phyloP scores from a whole-genome alignment of 2,329 filamentous ascomycete species.

The Mycosphaerelloides madeirae region DNA sequence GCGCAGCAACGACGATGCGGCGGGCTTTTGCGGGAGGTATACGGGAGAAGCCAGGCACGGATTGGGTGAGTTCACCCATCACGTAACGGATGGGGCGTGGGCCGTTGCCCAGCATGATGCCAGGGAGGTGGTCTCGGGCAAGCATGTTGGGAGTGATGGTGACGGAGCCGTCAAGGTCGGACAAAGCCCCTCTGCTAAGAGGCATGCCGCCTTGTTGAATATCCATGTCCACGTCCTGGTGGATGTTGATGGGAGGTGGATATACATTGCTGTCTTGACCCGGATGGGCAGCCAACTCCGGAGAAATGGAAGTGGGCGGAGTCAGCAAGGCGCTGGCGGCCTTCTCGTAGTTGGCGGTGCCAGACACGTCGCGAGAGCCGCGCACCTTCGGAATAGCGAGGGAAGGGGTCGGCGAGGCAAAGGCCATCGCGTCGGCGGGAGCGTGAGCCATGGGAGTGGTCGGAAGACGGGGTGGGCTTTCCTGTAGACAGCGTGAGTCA shows the following conservation, averaged over 20 bases:
- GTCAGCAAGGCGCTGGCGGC: conserved; percentile 62
- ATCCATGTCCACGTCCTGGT: conserved; percentile 77
- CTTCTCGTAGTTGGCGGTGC: conserved; percentile 28
- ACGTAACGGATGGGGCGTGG: conserved; percentile 92
- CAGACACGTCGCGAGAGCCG: conserved; percentile 20
- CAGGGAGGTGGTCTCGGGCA: conserved; percentile 83
- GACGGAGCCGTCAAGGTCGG: conserved; percentile 64
- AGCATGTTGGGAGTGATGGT: conserved; percentile 81
- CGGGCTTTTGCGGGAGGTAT: conserved; percentile 87
- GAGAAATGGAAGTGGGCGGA: conserved; percentile 92
- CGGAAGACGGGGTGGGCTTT: conserved; percentile 27
- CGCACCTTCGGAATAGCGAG: conserved; percentile 27
- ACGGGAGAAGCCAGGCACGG: conserved; percentile 84
- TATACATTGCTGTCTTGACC: conserved; percentile 55
- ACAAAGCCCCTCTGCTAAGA: conserved; percentile 49
- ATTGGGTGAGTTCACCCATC: conserved; percentile 89
- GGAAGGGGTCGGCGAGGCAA: conserved; percentile 29
- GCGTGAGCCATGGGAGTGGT: conserved; percentile 30
- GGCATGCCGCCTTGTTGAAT: conserved; percentile 29
- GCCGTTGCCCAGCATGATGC: conserved; percentile 83
- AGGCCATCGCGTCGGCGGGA: conserved; percentile 30
- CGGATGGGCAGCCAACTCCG: conserved; percentile 75
- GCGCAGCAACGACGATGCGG: conserved; percentile 81
- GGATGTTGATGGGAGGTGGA: conserved; percentile 52
- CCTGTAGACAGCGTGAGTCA: conserved; percentile 30